Evolutionary conservation across 257 asterid species (phyloP).

Genomic region (Nicotiana tabacum): DNA sequence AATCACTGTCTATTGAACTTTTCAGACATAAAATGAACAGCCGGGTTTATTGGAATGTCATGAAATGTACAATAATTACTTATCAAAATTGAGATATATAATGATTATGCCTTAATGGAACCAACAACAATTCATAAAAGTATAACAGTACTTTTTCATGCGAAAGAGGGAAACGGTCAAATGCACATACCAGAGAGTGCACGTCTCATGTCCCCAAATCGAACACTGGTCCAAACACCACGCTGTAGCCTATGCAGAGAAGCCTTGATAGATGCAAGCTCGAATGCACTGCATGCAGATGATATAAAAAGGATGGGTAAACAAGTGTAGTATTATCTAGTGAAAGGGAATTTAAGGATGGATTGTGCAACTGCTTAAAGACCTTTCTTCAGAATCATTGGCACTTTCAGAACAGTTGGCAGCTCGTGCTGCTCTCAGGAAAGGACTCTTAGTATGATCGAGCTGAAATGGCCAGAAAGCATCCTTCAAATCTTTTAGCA

Average conservation of each 20-base stretch:
- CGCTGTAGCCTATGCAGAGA: conserved; percentile 77
- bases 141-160: not conserved
- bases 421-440: conserved; percentile 80
- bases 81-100: not conserved
- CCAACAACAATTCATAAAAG: not conserved
- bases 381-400: conserved; percentile 45
- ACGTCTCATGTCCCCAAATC: conserved; percentile 83
- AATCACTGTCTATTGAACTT: not conserved
- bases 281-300: conserved; percentile 45
- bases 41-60: not conserved
- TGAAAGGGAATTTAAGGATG: not conserved
- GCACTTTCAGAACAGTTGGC: conserved; percentile 53
- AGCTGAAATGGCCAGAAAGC: conserved; percentile 89
- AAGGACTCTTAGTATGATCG: conserved; percentile 52
- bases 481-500: conserved; percentile 61
- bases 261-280: conserved; percentile 82
- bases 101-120: not conserved
- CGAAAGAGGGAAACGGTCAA: not conserved
- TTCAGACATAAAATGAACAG: not conserved
- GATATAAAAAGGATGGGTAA: not conserved
- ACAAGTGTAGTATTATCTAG: not conserved
- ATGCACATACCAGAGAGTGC: conserved; percentile 60
- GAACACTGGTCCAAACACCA: conserved; percentile 88
- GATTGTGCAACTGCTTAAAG: not conserved
- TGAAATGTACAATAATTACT: not conserved